Base-by-base conservation (phyloP, 495 filamentous ascomycete genomes). In the Glarea lozoyensis region DNA sequence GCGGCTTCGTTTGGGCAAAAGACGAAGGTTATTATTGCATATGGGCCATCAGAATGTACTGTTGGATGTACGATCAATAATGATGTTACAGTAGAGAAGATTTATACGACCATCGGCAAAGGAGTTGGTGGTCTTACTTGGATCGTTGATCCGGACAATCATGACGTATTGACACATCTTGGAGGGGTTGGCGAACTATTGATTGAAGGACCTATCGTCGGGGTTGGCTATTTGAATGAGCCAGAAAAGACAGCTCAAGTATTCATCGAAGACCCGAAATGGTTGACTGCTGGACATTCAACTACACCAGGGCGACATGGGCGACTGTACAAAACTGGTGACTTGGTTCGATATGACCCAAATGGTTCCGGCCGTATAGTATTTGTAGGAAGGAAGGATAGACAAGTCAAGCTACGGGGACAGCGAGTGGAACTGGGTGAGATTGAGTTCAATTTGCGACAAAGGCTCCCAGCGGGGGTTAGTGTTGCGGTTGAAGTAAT, bases 181-280 rank as follows among this genome's bases (percentile, higher is more conserved):
- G 80, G 80, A 15, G 60, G 62, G 4, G 59, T 78, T 25, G 81
- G 81, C 29, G 81, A 84, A 51, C 52, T 84, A 18, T 54, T 75
- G 2, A 62, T 85, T 15, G 78, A 81, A 60, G 78, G 79, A 0
- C 72, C 78, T 0, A 60, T 72, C 21, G 57, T 81, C 10, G 68
- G 65, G 11, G 54, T 57, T 0, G 67, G 66, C 0, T 81, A 81
- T 43, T 55, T 80, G 5, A 54, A 57, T 18, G 35, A 45, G 16
- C 22, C 37, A 13, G 35, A 35, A 15, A 48, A 52, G 15, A 52
- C 40, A 2, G 18, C 12, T 10, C 30, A 9, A 6, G 35, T 60
- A 0, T 58, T 79, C 16, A 52, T 50, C 20, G 40, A 21, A 16
- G n/a, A 54, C 36, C 53, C 19, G 40, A 22, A 7, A 33, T 59